Base-by-base conservation (phyloP, 139 green algal species). In the Limnomonas spitsbergensis region DNA sequence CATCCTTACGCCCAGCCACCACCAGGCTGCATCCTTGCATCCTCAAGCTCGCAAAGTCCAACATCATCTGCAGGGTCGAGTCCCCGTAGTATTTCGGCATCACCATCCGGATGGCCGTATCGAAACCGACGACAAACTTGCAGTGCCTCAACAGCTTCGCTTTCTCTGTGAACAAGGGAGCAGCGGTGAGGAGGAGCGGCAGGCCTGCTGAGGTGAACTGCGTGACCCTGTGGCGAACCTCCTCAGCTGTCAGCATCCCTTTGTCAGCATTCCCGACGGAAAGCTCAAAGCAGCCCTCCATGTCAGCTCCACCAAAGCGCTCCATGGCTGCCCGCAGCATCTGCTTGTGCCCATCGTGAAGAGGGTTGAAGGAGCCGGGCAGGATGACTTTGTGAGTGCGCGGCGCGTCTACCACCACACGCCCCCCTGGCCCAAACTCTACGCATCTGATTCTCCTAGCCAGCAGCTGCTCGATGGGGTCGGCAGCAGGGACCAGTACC, bases 211-310 rank as follows among this genome's bases (percentile, higher is more conserved):
- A 70, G 2, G 78, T 69, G 68, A 98, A 97, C 86, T 95, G 92
- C n/a, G 78, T 61, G 36, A 97, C 85, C 0, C 94, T 83, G 14
- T 69, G 74, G 42, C 77, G 40, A 4, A 74, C 40, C 40, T 77
- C 78, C 6, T 69, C 70, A 3, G 53, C 2, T 73, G 78, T n/a
- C 29, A 82, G 78, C 78, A 75, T 69, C 52, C 78, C 78, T 88
- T 98, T 98, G 85, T 98, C 95, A 4, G 94, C 88, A 75, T 98
- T 98, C 66, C 87, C 78, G 6, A 96, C 85, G 14, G 92, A 89
- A 70, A 98, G 86, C 86, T 98, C 95, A 54, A 90, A 93, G 69
- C 75, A 77, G 34, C 69, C 83, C 42, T 91, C 87, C 66, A n/a
- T 9, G 6, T 32, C 68, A 32, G 29, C 9, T 70, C 7, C 68